A percentile compares a stretch with the other conserved stretches of the same genome.
Evolutionary conservation across 306 rosid genomes (phyloP).

Genomic region (Oemleria cerasiformis): DNA sequence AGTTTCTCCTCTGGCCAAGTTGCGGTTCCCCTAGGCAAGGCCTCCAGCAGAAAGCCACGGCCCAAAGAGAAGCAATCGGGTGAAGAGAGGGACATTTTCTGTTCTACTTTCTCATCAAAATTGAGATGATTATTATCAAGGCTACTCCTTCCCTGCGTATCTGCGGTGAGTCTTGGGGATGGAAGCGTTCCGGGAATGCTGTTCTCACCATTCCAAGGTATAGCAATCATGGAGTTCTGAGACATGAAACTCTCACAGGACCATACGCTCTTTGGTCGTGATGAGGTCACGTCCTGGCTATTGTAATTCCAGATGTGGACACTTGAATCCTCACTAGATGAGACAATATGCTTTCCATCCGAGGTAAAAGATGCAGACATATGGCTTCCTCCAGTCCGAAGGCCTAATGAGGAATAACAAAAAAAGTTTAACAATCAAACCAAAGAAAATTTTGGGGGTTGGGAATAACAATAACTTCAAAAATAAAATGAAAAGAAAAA

Average conservation of each 20-base stretch:
- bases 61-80: conserved; percentile 71
- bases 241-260: conserved; percentile 67
- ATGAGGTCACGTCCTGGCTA: conserved; percentile 47
- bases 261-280: conserved; percentile 47
- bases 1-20: conserved; percentile 84
- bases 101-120: conserved; percentile 32
- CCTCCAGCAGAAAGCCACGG: conserved; percentile 57
- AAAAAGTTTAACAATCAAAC: not conserved
- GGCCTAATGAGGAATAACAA: conserved; percentile 40
- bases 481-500: not conserved
- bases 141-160: conserved; percentile 20
- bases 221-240: conserved; percentile 57
- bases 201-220: conserved; percentile 81
- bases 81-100: conserved; percentile 38
- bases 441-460: not conserved
- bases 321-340: conserved; percentile 68
- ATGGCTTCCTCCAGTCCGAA: conserved; percentile 56
- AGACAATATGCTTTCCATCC: conserved; percentile 76
- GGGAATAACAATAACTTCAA: not conserved
- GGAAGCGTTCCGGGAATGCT: conserved; percentile 36
- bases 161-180: conserved; percentile 39
- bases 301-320: conserved; percentile 66
- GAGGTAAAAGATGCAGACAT: conserved; percentile 69
- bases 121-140: conserved; percentile 18
- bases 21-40: conserved; percentile 60